Base-by-base conservation (phyloP, 345 rosid species). In the Ricinus communis region DNA sequence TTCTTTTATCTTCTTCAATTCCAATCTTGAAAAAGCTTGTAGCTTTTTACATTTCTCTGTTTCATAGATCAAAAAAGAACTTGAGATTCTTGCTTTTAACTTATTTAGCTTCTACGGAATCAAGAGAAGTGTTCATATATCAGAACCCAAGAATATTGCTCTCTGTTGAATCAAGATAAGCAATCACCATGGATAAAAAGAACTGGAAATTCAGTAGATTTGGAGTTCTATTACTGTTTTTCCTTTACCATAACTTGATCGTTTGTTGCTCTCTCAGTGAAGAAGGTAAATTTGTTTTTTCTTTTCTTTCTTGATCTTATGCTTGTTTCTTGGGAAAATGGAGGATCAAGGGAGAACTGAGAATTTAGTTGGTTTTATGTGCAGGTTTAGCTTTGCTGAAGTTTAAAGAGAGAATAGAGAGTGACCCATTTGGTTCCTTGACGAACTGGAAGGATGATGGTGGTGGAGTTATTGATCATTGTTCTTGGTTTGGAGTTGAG, bases 331-430 rank as follows among this genome's bases (percentile, higher is more conserved):
- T 15, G 41, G 38, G 25, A 15, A 56, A 27, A 18, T 38, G 31
- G 7, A 22, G 66, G n/a, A n/a, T n/a, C n/a, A n/a, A n/a, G n/a
- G n/a, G n/a, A n/a, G n/a, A n/a, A n/a, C n/a, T 25, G 51, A 22
- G 10, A 50, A 4, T n/a, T 18, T 70, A 21, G 36, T 21, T 6
- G 24, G 21, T 19, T 31, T 31, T 21, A 21, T 31, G 51, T 51
- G 53, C 68, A 74, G 77, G 72, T n/a, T n/a, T 68, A 56, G 73
- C 78, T 27, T 66, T 74, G 69, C 43, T 74, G 63, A 74, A 68
- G 69, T 53, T 74, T 57, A 74, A 31, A 43, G 73, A 61, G 38
- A 24, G 68, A 43, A 65, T 74, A 14, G 69, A 27, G 47, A 61
- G 46, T 16, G 78, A 74, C 62, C 78, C 78, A 36, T 68, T 19